Evolutionary conservation across 2,329 filamentous ascomycete species (phyloP), one percentile per base, ranked within the genome.

Genomic region (Cladophialophora bantiana): DNA sequence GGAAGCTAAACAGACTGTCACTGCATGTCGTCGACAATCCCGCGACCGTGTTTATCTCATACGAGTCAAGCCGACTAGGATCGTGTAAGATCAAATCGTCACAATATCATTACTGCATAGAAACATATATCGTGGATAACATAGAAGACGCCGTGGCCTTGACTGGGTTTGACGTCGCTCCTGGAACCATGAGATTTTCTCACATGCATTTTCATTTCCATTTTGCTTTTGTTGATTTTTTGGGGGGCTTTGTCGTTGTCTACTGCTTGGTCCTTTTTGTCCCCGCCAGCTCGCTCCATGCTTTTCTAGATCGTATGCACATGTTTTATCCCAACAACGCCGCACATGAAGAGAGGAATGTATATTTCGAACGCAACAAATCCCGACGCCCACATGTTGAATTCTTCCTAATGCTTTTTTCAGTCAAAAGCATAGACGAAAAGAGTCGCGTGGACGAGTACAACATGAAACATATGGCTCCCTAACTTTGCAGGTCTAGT

Each of bases 141-240:
- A 3, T 26, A 26, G 26, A 26, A 26, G 26, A 26, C 26, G 26
- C 26, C 26, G 26, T 26, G 26, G 26, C 26, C 3, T 26, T 3
- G 26, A 26, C 26, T 26, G 26, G 26, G 3, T 26, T 26, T 26
- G 26, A 94, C 81, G 92, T 89, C 65, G 91, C 94, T 75, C 9
- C 59, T 6, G 64, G 65, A 26, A 65, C 64, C 7, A 69, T 67
- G 42, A 91, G 87, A 83, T 91, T 84, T 83, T 26, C 26, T 26
- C 26, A 26, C 26, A 26, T 26, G 3, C 26, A 26, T 26, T 26
- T 26, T 3, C 26, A 2, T 26, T 12, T 40, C 12, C 1, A 13
- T 12, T 40, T 15, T 40, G 36, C 12, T 40, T 15, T 12, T 40
- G 36, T 40, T 40, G 36, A 4, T 15, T 40, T 40, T 40, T 40